A percentile compares a stretch with the other conserved stretches of the same genome.
These are phyloP conservation scores for Diddensiella santjacobensis DNA, from an alignment of 805 yeast species.

Conservation along the genomic window DNA sequence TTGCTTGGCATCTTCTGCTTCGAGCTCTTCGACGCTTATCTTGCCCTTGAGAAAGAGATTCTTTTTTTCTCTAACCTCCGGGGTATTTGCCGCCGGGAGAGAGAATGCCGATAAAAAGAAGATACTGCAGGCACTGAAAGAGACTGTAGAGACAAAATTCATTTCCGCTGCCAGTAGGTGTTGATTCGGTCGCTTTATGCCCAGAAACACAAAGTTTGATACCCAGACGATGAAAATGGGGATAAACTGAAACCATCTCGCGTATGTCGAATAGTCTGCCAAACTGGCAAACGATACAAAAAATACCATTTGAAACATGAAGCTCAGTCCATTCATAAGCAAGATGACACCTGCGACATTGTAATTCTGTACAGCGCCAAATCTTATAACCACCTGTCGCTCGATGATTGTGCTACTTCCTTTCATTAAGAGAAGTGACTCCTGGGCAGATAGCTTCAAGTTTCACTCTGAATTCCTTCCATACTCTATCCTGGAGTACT, in stretches of 20 bases:
- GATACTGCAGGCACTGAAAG: background rate
- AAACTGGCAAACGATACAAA: slow-evolving; percentile 13
- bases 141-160: background rate
- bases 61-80: background rate
- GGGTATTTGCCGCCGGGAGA: background rate
- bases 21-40: background rate
- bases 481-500: background rate
- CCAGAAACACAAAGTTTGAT: background rate
- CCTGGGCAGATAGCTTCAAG: background rate
- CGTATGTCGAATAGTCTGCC: slow-evolving; percentile 14
- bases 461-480: background rate
- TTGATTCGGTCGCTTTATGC: background rate
- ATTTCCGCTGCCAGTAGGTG: background rate
- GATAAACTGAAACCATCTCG: slow-evolving; percentile 5
- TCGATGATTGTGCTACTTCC: background rate
- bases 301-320: slow-evolving; percentile 12
- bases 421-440: background rate
- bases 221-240: background rate
- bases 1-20: background rate
- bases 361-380: slow-evolving; percentile 10
- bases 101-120: background rate
- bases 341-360: slow-evolving; percentile 11
- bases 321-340: slow-evolving; percentile 13
- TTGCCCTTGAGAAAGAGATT: background rate
- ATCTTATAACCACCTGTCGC: slow-evolving; percentile 11